A percentile compares a stretch with the other conserved stretches of the same genome.
phyloP scores from a whole-genome alignment of 139 green algal genomes.

The Picochlorum sp. region DNA sequence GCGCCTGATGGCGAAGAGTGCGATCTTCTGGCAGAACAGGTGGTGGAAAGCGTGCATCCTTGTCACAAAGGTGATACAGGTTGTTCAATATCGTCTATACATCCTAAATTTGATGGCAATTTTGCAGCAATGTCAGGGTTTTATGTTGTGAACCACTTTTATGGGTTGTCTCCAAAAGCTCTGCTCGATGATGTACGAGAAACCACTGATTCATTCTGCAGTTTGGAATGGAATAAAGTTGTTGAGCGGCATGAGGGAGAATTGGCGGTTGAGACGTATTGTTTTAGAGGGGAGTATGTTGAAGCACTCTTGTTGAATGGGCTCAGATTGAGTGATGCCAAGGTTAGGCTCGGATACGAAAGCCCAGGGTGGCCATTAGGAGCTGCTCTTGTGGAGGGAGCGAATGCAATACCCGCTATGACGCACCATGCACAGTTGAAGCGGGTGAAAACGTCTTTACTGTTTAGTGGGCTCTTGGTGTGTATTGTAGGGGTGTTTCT shows the following conservation, averaged over 20 bases:
- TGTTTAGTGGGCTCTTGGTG: too few relatives aligned
- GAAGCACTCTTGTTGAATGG: conserved; percentile 52
- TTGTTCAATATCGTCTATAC: conserved; percentile 39
- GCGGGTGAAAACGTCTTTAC: too few relatives aligned
- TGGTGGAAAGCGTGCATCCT: conserved; percentile 36
- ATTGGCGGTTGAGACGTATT: conserved; percentile 67
- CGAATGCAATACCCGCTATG: too few relatives aligned
- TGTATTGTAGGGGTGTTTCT: too few relatives aligned
- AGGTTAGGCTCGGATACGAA: conserved; percentile 37
- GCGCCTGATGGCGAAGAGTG: conserved; percentile 43
- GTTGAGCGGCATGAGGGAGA: conserved; percentile 22
- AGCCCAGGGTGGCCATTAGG: conserved; percentile 64
- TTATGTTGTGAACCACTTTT: conserved; percentile 72
- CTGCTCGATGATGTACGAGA: conserved; percentile 25
- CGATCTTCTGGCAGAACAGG: conserved; percentile 24
- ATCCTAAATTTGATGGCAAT: conserved; percentile 20
- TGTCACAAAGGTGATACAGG: too few relatives aligned
- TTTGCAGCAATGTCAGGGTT: conserved; percentile 67
- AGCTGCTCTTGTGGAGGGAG: conserved; percentile 39
- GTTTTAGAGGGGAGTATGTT: conserved; percentile 71
- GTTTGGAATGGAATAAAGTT: conserved; percentile 30
- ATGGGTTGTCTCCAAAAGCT: conserved; percentile 28
- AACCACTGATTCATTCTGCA: conserved; percentile 31
- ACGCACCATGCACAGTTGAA: too few relatives aligned
- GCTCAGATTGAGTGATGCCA: conserved; percentile 35